These are phyloP conservation scores for Aurantiochytrium sp. DNA, from an alignment of 108 stramenopile genomes.

Conservation along the genomic window DNA sequence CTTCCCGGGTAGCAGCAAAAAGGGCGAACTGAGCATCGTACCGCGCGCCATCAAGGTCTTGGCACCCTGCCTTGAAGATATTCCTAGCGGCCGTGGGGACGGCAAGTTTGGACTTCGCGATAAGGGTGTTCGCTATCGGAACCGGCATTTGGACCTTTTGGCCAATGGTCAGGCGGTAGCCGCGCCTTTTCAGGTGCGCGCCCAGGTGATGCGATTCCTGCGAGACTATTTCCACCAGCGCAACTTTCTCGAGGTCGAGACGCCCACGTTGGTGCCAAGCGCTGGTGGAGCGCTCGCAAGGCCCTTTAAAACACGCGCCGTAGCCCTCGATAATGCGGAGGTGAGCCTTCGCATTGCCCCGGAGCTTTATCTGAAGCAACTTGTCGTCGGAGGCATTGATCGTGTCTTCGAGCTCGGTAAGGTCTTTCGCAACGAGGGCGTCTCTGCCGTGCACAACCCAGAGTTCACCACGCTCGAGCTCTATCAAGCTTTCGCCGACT, in stretches of 20 bases:
- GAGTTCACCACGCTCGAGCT: constrained; percentile 97
- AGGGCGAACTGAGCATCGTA: constrained; percentile 53
- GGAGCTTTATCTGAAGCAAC: constrained; percentile 84
- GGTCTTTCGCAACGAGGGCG: constrained; percentile 98
- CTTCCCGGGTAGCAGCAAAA: constrained; percentile 48
- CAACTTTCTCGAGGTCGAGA: constrained; percentile 97
- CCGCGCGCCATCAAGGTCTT: constrained; percentile 36
- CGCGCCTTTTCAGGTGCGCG: constrained; percentile 80
- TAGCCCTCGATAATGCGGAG: constrained; percentile 72
- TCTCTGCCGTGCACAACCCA: constrained; percentile 93
- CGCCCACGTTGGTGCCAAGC: constrained; percentile 81
- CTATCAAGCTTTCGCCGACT: constrained; percentile 97
- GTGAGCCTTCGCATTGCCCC: constrained; percentile 95
- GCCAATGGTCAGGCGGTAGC: constrained; percentile 71
- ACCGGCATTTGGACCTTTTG: constrained; percentile 87
- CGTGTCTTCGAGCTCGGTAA: constrained; percentile 94
- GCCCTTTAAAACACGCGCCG: constrained; percentile 95
- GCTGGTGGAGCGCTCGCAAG: constrained; percentile 95
- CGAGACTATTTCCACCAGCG: constrained; percentile 73
- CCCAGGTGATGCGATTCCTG: constrained; percentile 72
- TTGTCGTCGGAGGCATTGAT: constrained; percentile 93
- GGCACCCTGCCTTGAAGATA: constrained; percentile 50
- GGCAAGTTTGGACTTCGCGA: constrained; percentile 49
- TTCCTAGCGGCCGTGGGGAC: constrained; percentile 35
- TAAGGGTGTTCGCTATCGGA: constrained; percentile 82